These are phyloP conservation scores for Crepidotus variabilis DNA, from an alignment of 768 basidiomycete species.

Conservation along the genomic window DNA sequence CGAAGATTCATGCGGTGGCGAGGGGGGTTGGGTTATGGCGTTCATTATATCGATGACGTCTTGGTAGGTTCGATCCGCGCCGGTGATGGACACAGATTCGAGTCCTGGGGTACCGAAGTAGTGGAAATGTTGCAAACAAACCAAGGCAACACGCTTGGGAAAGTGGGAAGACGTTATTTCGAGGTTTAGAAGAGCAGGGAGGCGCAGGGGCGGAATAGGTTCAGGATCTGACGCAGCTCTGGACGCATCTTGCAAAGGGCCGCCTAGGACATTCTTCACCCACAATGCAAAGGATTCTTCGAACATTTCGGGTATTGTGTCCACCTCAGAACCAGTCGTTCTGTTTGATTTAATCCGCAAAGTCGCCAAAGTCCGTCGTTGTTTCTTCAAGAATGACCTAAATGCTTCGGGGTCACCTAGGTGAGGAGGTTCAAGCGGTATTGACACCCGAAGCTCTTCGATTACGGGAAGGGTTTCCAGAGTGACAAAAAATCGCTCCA, in stretches of 20 bases:
- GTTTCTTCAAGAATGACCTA: constrained; percentile 31
- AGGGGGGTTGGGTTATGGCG: constrained; percentile 12
- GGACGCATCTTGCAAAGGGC: too few species aligned
- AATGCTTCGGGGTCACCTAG: constrained; percentile 38
- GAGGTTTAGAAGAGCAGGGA: constrained; percentile 17
- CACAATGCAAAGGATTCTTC: constrained; percentile 27
- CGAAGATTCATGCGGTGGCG: neutral
- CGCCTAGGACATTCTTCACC: constrained; percentile 3
- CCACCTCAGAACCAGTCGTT: constrained; percentile 21
- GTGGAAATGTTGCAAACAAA: neutral
- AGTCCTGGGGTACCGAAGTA: neutral
- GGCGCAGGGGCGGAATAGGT: constrained; percentile 36
- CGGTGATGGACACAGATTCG: constrained; percentile 30
- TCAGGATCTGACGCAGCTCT: constrained; percentile 5
- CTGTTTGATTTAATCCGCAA: constrained; percentile 24
- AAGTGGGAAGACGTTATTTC: neutral
- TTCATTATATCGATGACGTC: constrained; percentile 29
- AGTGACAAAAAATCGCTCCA: neutral
- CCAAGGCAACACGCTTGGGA: neutral
- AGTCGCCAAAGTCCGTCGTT: constrained; percentile 29
- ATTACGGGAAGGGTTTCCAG: constrained; percentile 28
- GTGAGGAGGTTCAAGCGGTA: constrained; percentile 37
- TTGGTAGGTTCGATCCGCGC: constrained; percentile 31
- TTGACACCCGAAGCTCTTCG: constrained; percentile 32
- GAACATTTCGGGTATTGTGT: constrained; percentile 28